Evolutionary conservation across 805 yeast species (phyloP), one percentile per base, ranked within the genome.

Genomic region (Metschnikowia similis): DNA sequence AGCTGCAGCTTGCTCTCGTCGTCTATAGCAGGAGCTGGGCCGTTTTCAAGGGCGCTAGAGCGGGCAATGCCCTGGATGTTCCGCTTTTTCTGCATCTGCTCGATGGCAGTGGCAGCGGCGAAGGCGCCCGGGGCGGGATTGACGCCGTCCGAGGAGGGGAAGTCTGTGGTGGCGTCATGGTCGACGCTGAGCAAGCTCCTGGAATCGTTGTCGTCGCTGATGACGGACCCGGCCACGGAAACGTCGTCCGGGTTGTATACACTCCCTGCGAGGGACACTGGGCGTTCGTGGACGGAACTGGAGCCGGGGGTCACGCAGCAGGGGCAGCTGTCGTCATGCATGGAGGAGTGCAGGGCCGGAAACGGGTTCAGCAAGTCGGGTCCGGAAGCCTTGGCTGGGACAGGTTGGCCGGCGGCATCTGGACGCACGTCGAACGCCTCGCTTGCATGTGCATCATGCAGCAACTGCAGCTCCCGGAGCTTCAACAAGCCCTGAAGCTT

Each of bases 181-280:
- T 64, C 70, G 8, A 58, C 48, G 47, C 71, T 66, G 27, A 66
- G 46, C 13, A 68, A 52, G 43, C 70, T 63, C 17, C 61, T 60
- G 11, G 64, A 60, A 43, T 69, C 72, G 37, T 30, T 16, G 21
- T 42, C 51, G 58, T 79, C 83, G 40, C 80, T 76, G 35, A 80
- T 62, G 5, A 67, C 64, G 2, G 73, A 66, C 6, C 65, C 68
- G 1, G 71, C 66, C 8, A 67, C 50, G 1, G 73, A 66, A 6
- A 63, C 50, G n/a, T 65, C 61, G 2, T 48, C 66, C n/a, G 54
- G 58, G 31, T 65, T 63, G 52, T 77, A 82, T 2, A 82, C 73
- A 1, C 84, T 76, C 0, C 86, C 87, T 0, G 87, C 84, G 43
- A 83, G 76, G 3, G 86, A 81, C 0, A 83, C 87, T 0, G 88